These are phyloP conservation scores for Silene latifolia DNA, from an alignment of 148 eudicot species.

Conservation along the genomic window DNA sequence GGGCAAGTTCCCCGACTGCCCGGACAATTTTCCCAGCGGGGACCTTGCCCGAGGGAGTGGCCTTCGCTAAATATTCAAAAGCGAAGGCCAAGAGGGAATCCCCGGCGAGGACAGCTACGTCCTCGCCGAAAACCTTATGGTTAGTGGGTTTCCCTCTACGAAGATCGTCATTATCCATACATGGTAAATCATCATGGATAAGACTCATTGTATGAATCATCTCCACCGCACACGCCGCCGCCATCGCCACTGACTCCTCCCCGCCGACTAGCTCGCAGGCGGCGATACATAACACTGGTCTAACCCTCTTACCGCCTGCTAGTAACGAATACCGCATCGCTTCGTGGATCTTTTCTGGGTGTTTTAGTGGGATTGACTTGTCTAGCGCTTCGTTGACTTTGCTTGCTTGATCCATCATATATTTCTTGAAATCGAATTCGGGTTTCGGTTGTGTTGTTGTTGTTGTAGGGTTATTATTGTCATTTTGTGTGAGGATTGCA, in stretches of 20 bases:
- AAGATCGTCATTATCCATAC: slow-evolving; percentile 76
- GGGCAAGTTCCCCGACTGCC: slow-evolving; percentile 46
- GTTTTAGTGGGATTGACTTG: neutral
- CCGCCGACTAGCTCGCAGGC: slow-evolving; percentile 76
- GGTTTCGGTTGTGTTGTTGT: neutral
- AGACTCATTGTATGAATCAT: slow-evolving; percentile 81
- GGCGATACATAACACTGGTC: slow-evolving; percentile 65
- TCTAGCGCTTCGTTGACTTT: neutral
- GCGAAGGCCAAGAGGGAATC: slow-evolving; percentile 57
- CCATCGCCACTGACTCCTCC: slow-evolving; percentile 41
- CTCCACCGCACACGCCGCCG: slow-evolving; percentile 68
- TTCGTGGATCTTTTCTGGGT: slow-evolving; percentile 33
- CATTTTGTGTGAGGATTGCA: neutral
- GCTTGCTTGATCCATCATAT: neutral
- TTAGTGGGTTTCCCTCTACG: slow-evolving; percentile 70
- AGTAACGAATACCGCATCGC: slow-evolving; percentile 70
- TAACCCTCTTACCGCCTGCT: slow-evolving; percentile 69
- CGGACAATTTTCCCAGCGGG: slow-evolving; percentile 34
- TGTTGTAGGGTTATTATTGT: neutral
- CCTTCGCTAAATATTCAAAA: slow-evolving; percentile 46
- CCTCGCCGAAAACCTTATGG: slow-evolving; percentile 64
- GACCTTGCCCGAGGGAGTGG: slow-evolving; percentile 28
- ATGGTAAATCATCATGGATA: slow-evolving; percentile 68
- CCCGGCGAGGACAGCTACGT: slow-evolving; percentile 61
- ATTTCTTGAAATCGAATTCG: neutral